These are phyloP conservation scores for Quercus rubra DNA, from an alignment of 306 rosid species.

Conservation along the genomic window DNA sequence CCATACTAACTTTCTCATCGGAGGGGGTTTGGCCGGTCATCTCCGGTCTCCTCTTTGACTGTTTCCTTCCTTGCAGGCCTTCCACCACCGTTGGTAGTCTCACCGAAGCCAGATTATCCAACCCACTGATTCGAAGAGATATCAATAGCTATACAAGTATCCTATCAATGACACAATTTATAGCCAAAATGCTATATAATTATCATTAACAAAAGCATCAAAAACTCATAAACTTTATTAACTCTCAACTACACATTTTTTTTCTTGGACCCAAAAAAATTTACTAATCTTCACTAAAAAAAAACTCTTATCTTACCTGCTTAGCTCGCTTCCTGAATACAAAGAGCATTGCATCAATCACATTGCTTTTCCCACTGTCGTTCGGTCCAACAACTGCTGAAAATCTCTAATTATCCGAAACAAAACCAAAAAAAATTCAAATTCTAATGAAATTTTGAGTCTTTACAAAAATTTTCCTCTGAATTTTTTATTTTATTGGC, in stretches of 20 bases:
- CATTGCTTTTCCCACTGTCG: conserved; percentile 93
- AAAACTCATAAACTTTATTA: conserved; percentile 34
- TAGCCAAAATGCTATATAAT: background rate
- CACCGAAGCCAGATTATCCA: no score
- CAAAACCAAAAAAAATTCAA: background rate
- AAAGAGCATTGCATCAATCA: conserved; percentile 31
- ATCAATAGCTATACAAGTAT: no score
- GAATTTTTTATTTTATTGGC: background rate
- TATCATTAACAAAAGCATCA: no score
- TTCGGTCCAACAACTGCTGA: conserved; percentile 97
- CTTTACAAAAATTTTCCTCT: no score
- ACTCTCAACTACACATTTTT: conserved; percentile 62
- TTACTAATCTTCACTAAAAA: background rate
- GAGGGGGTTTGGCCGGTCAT: no score
- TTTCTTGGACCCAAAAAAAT: no score
- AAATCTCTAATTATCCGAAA: conserved; percentile 60
- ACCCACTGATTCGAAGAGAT: no score
- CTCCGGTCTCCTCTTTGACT: no score
- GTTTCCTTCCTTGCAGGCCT: no score
- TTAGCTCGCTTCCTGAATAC: background rate
- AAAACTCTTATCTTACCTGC: background rate
- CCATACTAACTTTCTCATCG: no score
- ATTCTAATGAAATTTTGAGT: no score
- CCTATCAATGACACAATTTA: background rate
- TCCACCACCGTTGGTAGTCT: no score